Percentiles rank a stretch among this genome's conserved stretches.
Conservation (phyloP, 306 rosid species). For the Geum urbanum region DNA sequence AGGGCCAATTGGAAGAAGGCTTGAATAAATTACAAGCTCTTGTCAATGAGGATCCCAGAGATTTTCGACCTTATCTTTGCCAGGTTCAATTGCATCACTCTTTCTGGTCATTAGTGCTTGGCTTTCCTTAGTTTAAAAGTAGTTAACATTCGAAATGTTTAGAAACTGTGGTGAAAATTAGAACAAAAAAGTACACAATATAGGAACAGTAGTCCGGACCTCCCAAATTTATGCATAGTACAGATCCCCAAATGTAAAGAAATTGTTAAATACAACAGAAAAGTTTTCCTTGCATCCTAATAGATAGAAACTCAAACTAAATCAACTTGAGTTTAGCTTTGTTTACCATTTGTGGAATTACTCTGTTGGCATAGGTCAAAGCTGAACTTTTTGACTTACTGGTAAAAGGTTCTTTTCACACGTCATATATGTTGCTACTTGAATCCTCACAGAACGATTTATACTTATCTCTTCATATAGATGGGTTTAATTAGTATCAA, state of each 20-base stretch:
- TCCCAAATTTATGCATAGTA: not conserved
- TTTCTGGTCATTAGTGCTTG: not conserved
- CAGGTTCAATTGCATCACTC: constrained; percentile 42
- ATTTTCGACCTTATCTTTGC: constrained; percentile 91
- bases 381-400: not conserved
- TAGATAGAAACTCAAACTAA: not conserved
- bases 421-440: constrained; percentile 8
- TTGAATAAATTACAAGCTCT: constrained; percentile 64
- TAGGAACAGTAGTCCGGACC: not conserved
- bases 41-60: constrained; percentile 66
- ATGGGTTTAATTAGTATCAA: not conserved
- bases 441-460: constrained; percentile 15
- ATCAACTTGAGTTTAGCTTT: not conserved
- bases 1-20: constrained; percentile 82
- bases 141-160: not conserved
- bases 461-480: not conserved
- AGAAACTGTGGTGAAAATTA: too few species aligned
- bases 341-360: constrained; percentile 1
- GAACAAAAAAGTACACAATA: too few species aligned
- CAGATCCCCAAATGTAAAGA: not conserved
- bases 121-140: not conserved
- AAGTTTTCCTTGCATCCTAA: not conserved
- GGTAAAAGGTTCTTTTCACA: not conserved
- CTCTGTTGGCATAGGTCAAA: constrained; percentile 4
- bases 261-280: not conserved